phyloP scores from a whole-genome alignment of 148 eudicot species.

The Cornus suecica region DNA sequence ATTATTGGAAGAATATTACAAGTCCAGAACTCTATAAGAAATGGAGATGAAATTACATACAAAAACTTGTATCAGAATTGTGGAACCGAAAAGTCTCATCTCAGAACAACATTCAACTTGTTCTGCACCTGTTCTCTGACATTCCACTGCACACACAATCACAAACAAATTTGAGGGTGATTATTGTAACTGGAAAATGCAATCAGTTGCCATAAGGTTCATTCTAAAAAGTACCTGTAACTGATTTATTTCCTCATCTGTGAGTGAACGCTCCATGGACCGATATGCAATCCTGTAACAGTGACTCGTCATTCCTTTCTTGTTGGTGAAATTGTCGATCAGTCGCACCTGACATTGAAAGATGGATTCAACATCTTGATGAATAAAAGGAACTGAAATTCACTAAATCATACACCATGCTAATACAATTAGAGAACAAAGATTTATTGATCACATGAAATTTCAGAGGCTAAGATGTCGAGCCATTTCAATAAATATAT shows the following conservation, averaged over 20 bases:
- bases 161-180: conserved; percentile 1
- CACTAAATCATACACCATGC: not conserved
- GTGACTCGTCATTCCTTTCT: conserved; percentile 96
- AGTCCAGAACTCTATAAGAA: too few relatives aligned
- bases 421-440: not conserved
- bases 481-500: not conserved
- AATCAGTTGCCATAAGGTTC: not conserved
- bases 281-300: conserved; percentile 90
- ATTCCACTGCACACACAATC: conserved; percentile 59
- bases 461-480: not conserved
- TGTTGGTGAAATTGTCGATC: conserved; percentile 84
- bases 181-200: not conserved
- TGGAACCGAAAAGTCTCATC: conserved; percentile 36
- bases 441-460: not conserved
- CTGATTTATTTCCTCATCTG: conserved; percentile 88
- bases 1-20: too few relatives aligned
- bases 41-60: conserved; percentile 10
- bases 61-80: not conserved
- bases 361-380: not conserved
- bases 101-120: conserved; percentile 76
- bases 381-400: not conserved
- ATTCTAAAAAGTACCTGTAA: conserved; percentile 55
- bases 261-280: conserved; percentile 96
- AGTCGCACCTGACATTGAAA: conserved; percentile 52
- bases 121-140: conserved; percentile 73